These are phyloP conservation scores for Fusarium temperatum DNA, from an alignment of 2,329 filamentous ascomycete genomes.

Conservation along the genomic window DNA sequence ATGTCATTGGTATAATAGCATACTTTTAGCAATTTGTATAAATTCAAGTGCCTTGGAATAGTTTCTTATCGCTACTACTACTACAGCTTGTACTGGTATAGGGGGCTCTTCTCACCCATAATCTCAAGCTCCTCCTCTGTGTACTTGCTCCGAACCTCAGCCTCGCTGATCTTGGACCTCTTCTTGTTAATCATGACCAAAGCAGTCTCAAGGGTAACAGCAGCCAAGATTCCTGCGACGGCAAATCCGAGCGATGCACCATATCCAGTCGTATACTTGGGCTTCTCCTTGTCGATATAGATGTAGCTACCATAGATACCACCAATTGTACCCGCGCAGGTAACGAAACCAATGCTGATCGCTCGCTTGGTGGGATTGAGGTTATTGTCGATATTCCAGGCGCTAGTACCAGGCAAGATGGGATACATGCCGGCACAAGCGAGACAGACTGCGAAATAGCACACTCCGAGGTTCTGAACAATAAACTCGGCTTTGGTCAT, in stretches of 20 bases:
- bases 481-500: constrained; percentile 34
- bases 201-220: constrained; percentile 30
- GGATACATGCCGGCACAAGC: constrained; percentile 50
- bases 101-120: constrained; percentile 46
- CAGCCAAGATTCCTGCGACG: constrained; percentile 17
- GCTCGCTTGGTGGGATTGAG: constrained; percentile 47
- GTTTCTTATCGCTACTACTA: too few species aligned
- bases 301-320: constrained; percentile 41
- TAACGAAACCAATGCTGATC: constrained; percentile 48
- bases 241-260: constrained; percentile 38
- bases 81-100: constrained; percentile 29
- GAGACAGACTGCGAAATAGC: constrained; percentile 35
- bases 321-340: constrained; percentile 36
- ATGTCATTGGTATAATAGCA: too few species aligned
- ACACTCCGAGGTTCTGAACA: constrained; percentile 20
- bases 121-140: constrained; percentile 44
- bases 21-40: too few species aligned
- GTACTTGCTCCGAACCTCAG: constrained; percentile 41
- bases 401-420: constrained; percentile 45
- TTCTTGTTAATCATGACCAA: constrained; percentile 40
- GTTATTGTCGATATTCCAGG: constrained; percentile 51
- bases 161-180: constrained; percentile 33
- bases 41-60: too few species aligned
- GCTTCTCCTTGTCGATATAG: constrained; percentile 36
- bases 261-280: constrained; percentile 40